phyloP scores from a whole-genome alignment of 1,284 basidiomycete species.

The Pascua sp. region DNA sequence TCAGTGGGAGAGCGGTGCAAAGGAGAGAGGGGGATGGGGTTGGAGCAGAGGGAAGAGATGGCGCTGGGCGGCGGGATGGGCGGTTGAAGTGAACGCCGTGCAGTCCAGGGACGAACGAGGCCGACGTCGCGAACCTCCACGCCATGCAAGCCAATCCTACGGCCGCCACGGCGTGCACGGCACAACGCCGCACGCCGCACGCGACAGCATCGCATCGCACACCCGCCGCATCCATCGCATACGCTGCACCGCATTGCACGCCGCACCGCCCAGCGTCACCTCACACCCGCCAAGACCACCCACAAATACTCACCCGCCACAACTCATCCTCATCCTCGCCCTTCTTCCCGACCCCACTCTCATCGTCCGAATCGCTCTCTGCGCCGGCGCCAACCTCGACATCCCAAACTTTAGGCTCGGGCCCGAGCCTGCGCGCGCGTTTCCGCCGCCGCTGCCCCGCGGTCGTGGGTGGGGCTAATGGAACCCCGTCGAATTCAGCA shows the following conservation, averaged over 20 bases:
- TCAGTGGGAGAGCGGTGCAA: neutral
- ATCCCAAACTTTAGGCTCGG: constrained; percentile 13
- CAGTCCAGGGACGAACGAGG: no score
- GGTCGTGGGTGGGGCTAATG: no score
- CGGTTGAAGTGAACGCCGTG: no score
- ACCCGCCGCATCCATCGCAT: no score
- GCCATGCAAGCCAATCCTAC: no score
- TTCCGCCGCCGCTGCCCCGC: neutral
- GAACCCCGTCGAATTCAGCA: no score
- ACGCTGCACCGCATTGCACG: neutral
- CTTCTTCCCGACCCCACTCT: constrained; percentile 1
- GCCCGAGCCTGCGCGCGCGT: constrained; percentile 5
- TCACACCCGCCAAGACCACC: neutral
- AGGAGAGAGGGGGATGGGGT: no score
- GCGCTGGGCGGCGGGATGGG: neutral
- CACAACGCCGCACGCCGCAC: no score
- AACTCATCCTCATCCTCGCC: constrained; percentile 1
- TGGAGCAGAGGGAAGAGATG: neutral
- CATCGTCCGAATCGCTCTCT: constrained; percentile 1
- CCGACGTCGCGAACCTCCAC: no score
- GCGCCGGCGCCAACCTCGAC: constrained; percentile 5
- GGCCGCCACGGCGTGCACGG: no score
- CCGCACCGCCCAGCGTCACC: neutral
- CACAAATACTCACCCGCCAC: constrained; percentile 7
- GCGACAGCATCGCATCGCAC: no score